Conservation (phyloP, 306 rosid genomes). For the Medicago ruthenica region DNA sequence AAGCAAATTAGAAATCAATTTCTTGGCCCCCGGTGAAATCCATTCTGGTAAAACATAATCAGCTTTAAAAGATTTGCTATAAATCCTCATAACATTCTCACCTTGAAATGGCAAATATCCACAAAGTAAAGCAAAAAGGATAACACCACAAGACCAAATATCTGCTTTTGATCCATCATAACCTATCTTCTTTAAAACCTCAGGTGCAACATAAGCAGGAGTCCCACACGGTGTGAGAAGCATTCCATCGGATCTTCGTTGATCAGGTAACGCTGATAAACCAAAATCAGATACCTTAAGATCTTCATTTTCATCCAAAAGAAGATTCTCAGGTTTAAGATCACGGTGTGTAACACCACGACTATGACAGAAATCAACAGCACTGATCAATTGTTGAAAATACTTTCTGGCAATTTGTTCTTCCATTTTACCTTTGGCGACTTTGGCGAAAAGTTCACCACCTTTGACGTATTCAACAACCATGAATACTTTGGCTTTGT, state of each 20-base stretch:
- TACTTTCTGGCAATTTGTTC: slow-evolving; percentile 70
- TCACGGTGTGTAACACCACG: slow-evolving; percentile 85
- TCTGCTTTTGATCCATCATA: slow-evolving; percentile 85
- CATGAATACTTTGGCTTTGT: slow-evolving; percentile 67
- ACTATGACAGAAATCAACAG: slow-evolving; percentile 86
- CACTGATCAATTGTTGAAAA: slow-evolving; percentile 71
- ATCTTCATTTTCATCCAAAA: slow-evolving; percentile 72
- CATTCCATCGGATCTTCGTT: slow-evolving; percentile 71
- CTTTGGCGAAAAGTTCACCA: slow-evolving; percentile 71
- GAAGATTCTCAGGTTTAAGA: slow-evolving; percentile 81
- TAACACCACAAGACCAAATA: slow-evolving; percentile 86
- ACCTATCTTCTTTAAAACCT: slow-evolving; percentile 72
- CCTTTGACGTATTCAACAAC: slow-evolving; percentile 77
- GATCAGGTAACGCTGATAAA: slow-evolving; percentile 77
- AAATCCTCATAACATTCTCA: slow-evolving; percentile 70
- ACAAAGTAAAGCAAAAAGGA: slow-evolving; percentile 67
- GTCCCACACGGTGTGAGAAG: slow-evolving; percentile 86
- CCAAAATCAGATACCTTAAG: slow-evolving; percentile 81
- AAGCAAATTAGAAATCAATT: slow-evolving; percentile 58
- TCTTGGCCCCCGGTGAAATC: slow-evolving; percentile 63
- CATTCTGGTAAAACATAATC: slow-evolving; percentile 67
- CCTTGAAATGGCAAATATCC: slow-evolving; percentile 77
- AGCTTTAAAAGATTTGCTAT: slow-evolving; percentile 73
- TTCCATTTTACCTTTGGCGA: slow-evolving; percentile 57
- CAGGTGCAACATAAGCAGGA: slow-evolving; percentile 90